Evolutionary conservation across 1,284 basidiomycete species (phyloP).

Genomic region (Malassezia yamatoensis): DNA sequence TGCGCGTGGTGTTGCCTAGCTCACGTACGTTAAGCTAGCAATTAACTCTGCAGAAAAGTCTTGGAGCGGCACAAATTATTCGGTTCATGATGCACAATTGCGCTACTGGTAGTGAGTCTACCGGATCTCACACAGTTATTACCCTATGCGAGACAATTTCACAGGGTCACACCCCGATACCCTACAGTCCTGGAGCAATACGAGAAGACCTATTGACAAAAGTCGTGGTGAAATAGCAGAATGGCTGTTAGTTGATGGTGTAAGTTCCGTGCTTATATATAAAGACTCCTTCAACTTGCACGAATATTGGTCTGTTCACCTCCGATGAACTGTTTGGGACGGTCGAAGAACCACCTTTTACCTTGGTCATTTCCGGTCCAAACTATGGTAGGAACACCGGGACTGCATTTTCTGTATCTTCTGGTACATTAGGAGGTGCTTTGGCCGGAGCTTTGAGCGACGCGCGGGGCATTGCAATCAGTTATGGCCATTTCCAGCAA

Average conservation of each 20-base stretch:
- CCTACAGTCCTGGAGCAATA: conserved; percentile 31
- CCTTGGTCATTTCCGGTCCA: conserved; percentile 43
- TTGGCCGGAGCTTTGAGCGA: conserved; percentile 33
- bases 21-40: conserved; percentile 17
- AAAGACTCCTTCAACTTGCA: conserved; percentile 39
- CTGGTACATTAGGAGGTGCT: conserved; percentile 43
- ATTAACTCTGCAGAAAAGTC: conserved; percentile 13
- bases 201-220: conserved; percentile 24
- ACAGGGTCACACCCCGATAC: conserved; percentile 27
- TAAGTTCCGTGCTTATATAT: conserved; percentile 9
- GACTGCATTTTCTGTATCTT: conserved; percentile 40
- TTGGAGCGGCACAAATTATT: conserved; percentile 41
- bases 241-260: conserved; percentile 42
- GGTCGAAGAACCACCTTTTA: conserved; percentile 19
- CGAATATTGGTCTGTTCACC: conserved; percentile 41
- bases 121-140: conserved; percentile 24
- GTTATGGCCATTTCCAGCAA: conserved; percentile 36
- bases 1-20: conserved; percentile 41
- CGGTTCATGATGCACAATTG: conserved; percentile 23
- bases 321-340: conserved; percentile 24
- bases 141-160: conserved; percentile 33
- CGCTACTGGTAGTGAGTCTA: conserved; percentile 38
- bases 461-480: conserved; percentile 33
- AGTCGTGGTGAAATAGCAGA: conserved; percentile 36
- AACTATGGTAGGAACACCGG: conserved; percentile 47